These are phyloP conservation scores for Aureobasidium leucospermi DNA, from an alignment of 2,329 filamentous ascomycete species.

Conservation along the genomic window DNA sequence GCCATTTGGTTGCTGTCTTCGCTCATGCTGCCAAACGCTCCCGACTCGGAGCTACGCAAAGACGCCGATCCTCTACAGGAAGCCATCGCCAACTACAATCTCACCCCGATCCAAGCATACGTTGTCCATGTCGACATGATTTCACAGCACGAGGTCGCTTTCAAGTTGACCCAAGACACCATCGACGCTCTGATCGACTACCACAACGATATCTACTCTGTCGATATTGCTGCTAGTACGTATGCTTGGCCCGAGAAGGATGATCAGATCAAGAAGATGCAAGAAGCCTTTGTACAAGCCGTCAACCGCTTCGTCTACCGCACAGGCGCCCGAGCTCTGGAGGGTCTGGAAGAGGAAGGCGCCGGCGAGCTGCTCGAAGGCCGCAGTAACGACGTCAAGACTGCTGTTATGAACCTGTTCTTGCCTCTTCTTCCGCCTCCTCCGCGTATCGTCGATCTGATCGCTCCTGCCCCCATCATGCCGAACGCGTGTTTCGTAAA, in stretches of 20 bases:
- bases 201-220: slow-evolving; percentile 90
- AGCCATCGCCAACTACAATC: slow-evolving; percentile 84
- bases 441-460: slow-evolving; percentile 80
- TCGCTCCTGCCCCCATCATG: slow-evolving; percentile 77
- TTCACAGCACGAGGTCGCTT: slow-evolving; percentile 91
- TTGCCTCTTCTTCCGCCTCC: slow-evolving; percentile 78
- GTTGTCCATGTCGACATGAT: slow-evolving; percentile 99
- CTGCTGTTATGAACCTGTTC: slow-evolving; percentile 74
- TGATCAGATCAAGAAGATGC: slow-evolving; percentile 89
- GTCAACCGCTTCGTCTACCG: slow-evolving; percentile 97
- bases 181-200: slow-evolving; percentile 92
- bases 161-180: slow-evolving; percentile 91
- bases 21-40: slow-evolving; percentile 83
- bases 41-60: slow-evolving; percentile 74
- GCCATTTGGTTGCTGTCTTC: slow-evolving; percentile 94
- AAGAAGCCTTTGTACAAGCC: slow-evolving; percentile 92
- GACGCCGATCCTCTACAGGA: slow-evolving; percentile 78
- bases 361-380: slow-evolving; percentile 87
- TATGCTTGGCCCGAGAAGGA: slow-evolving; percentile 98
- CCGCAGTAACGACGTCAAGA: slow-evolving; percentile 89
- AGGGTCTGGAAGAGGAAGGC: slow-evolving; percentile 94
- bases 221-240: slow-evolving; percentile 80
- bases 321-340: slow-evolving; percentile 78
- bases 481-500: slow-evolving; percentile 66
- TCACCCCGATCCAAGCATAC: slow-evolving; percentile 91